Base-by-base conservation (phyloP, 2,329 filamentous ascomycete genomes). In the Curvularia verruculosa region DNA sequence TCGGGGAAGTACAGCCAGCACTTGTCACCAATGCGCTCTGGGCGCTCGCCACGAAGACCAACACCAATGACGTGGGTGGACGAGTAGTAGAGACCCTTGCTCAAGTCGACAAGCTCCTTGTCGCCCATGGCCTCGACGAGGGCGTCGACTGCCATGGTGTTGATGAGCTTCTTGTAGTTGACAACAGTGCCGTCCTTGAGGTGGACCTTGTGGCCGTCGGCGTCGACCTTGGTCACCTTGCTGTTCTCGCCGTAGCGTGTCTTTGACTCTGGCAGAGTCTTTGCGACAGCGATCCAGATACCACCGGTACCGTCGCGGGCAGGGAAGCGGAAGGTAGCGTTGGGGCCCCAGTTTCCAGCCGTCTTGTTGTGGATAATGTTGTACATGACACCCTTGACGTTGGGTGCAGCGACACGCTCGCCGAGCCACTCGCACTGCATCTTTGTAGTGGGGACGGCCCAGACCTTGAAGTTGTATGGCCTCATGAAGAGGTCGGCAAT, bases 1-100 rank as follows among this genome's bases (percentile, higher is more conserved):
- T 99, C 95, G 62, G 95, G 95, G 87, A 98, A 99, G 87, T 99
- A 99, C 66, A 99, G 84, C 93, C 95, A 99, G 88, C 95, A 99
- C 86, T 98, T 99, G 84, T 99, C 95, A 66, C 95, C 95, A 69
- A 99, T 99, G 75, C 92, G 90, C 79, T 96, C 92, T 37, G 95
- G 95, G 67, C 95, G 91, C 72, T 84, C 85, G 66, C 95, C 95
- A 75, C 95, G 92, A 73, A 99, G 85, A 81, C 95, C 95, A 63
- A 99, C 91, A 79, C 95, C 95, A 69, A 99, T 90, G 72, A 99
- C 94, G 81, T 99, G 95, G 54, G 95, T 99, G 69, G 90, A 93
- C 51, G 93, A 97, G 85, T 96, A 99, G 87, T 89, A 98, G 55
- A 99, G 88, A 60, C 88, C 89, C 85, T 96, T 96, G 83, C 88